Evolutionary conservation across 345 rosid species (phyloP), one percentile per base, ranked within the genome.

Genomic region (Draba incana): DNA sequence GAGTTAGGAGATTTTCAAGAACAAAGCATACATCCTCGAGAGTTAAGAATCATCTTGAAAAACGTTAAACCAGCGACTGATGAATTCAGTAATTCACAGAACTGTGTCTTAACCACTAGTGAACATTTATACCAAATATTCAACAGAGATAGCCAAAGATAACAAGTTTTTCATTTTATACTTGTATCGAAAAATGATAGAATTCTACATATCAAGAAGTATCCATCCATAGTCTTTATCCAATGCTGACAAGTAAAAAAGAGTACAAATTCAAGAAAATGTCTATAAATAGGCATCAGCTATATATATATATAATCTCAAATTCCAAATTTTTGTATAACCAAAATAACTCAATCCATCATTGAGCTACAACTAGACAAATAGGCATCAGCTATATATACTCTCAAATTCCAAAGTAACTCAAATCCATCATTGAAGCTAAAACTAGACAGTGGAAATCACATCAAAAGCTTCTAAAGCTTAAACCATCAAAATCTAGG

Each of bases 251-350:
- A 51, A 61, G 60, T 35, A 58, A 39, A 47, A 46, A 16, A 27
- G 27, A 35, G 9, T 38, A 33, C 25, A 16, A 23, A n/a, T 35
- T 38, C 15, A 51, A 45, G 15, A 49, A 35, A 16, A 42, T 7
- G 5, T 28, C 52, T 62, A 27, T 71, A 47, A 11, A 72, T 11
- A 72, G 15, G 13, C 15, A 57, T 46, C 51, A 48, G 13, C 20
- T 57, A 57, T 41, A 72, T 43, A 52, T 16, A 57, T 41, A 72
- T 43, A 52, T 12, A 71, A 56, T 48, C 64, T 38, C 45, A 47
- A 62, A 38, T 12, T 13, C 28, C 13, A 63, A 63, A 57, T 37
- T 20, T 37, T 20, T 62, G 3, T 41, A 20, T 31, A 16, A n/a
- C 58, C 55, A 33, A 59, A 51, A 43, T 45, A 37, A 60, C 43